Conservation (phyloP, 2,329 filamentous ascomycete species). For the Cladosporium colombiae region DNA sequence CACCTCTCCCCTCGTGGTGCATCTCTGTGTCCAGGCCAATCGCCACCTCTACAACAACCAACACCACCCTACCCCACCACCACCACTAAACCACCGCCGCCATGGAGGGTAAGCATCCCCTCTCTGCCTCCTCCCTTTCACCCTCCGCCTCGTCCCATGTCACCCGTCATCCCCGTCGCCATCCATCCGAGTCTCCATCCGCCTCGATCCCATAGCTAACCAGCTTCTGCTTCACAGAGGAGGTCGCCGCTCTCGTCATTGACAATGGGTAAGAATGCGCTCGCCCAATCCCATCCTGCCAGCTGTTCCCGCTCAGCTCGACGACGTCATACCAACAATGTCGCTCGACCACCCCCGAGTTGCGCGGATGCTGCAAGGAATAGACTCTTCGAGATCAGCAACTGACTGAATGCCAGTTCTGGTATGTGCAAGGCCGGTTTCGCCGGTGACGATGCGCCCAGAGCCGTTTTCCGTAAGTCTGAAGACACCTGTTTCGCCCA, state of each 20-base stretch:
- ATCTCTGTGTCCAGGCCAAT: not conserved
- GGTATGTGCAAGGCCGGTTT: constrained; percentile 99
- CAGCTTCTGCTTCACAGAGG: constrained; percentile 64
- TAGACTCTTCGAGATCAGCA: constrained; percentile 18
- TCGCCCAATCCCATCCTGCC: constrained; percentile 35
- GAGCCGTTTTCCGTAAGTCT: constrained; percentile 99
- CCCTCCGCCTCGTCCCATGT: constrained; percentile 14
- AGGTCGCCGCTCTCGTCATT: constrained; percentile 99
- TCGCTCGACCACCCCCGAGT: constrained; percentile 19
- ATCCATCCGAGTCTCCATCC: not conserved
- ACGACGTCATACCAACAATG: constrained; percentile 36
- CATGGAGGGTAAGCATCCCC: constrained; percentile 32
- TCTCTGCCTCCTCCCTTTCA: constrained; percentile 10
- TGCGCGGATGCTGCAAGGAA: constrained; percentile 20
- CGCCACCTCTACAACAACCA: not conserved
- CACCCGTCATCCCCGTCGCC: constrained; percentile 4
- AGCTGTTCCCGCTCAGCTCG: constrained; percentile 37
- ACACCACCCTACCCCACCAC: constrained; percentile 8
- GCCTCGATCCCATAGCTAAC: not conserved
- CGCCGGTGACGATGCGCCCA: constrained; percentile 99
- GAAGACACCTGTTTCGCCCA: constrained; percentile 26
- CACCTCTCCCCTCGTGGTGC: not conserved
- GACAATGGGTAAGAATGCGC: constrained; percentile 95
- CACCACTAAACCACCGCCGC: constrained; percentile 24
- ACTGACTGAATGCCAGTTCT: constrained; percentile 65